These are phyloP conservation scores for Talaromyces ruber DNA, from an alignment of 495 filamentous ascomycete genomes.

Conservation along the genomic window DNA sequence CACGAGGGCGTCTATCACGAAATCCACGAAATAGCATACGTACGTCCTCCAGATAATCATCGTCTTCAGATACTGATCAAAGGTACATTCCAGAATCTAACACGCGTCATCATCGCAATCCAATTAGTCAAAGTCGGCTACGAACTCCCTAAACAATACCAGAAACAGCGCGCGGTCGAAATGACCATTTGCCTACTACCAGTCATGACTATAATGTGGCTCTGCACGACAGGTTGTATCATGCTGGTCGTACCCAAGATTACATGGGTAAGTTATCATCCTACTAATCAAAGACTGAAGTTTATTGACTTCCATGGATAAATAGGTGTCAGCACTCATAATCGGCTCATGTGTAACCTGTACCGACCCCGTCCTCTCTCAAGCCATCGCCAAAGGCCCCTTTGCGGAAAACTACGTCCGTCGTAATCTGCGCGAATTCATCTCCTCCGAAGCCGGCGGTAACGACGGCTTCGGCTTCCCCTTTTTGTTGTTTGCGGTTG, in stretches of 20 bases:
- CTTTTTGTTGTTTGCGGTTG: constrained; percentile 47
- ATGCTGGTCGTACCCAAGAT: constrained; percentile 24
- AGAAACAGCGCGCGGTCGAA: constrained; percentile 17
- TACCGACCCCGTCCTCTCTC: constrained; percentile 53
- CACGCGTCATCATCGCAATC: constrained; percentile 46
- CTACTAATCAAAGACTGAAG: too few species aligned
- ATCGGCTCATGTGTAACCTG: constrained; percentile 55
- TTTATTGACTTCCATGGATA: constrained; percentile 18
- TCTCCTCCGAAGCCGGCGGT: constrained; percentile 51
- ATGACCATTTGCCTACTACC: constrained; percentile 31
- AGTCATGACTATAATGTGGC: constrained; percentile 28
- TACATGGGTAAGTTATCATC: constrained; percentile 18
- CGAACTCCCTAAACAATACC: constrained; percentile 24
- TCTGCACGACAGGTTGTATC: constrained; percentile 27
- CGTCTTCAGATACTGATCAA: neutral
- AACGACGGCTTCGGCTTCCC: constrained; percentile 57
- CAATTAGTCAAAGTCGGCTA: constrained; percentile 36
- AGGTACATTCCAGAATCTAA: constrained; percentile 21
- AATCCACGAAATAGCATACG: constrained; percentile 37
- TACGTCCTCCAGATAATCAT: constrained; percentile 2
- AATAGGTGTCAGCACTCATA: constrained; percentile 45
- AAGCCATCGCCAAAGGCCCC: constrained; percentile 53
- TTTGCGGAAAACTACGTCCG: constrained; percentile 54
- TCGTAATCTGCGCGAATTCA: constrained; percentile 50
- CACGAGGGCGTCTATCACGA: constrained; percentile 21